phyloP scores from a whole-genome alignment of 345 rosid species.

The Salix brachista region DNA sequence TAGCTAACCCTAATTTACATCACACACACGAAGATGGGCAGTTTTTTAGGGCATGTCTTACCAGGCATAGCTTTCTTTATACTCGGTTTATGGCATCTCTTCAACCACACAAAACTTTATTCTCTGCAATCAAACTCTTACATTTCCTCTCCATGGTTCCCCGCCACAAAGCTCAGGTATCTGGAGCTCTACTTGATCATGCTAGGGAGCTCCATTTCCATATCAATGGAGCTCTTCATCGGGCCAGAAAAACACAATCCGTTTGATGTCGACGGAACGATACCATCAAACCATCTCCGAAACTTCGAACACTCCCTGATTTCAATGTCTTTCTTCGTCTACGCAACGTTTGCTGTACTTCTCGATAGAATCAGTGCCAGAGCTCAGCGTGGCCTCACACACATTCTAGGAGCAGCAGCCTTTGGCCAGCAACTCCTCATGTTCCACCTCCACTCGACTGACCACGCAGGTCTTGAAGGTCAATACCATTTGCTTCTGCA shows the following conservation, averaged over 20 bases:
- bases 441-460: constrained; percentile 72
- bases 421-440: constrained; percentile 61
- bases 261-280: constrained; percentile 69
- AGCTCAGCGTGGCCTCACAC: constrained; percentile 34
- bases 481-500: constrained; percentile 71
- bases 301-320: constrained; percentile 78
- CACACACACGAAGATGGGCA: constrained; percentile 42
- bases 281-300: constrained; percentile 75
- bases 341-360: constrained; percentile 48
- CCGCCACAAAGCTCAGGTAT: constrained; percentile 42
- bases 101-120: constrained; percentile 60
- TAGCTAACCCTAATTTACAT: too few relatives aligned
- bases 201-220: constrained; percentile 44
- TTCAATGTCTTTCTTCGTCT: constrained; percentile 54
- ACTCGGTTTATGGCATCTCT: constrained; percentile 72
- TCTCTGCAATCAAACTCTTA: constrained; percentile 44
- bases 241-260: constrained; percentile 72
- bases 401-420: constrained; percentile 41
- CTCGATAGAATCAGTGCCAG: constrained; percentile 36
- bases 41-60: constrained; percentile 59
- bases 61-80: constrained; percentile 63
- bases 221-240: constrained; percentile 67
- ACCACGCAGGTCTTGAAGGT: constrained; percentile 71
- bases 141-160: constrained; percentile 56
- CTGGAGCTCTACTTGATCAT: constrained; percentile 59